These are phyloP conservation scores for Mucor lusitanicus DNA, from an alignment of 371 early-diverging fungal genomes.

Conservation along the genomic window DNA sequence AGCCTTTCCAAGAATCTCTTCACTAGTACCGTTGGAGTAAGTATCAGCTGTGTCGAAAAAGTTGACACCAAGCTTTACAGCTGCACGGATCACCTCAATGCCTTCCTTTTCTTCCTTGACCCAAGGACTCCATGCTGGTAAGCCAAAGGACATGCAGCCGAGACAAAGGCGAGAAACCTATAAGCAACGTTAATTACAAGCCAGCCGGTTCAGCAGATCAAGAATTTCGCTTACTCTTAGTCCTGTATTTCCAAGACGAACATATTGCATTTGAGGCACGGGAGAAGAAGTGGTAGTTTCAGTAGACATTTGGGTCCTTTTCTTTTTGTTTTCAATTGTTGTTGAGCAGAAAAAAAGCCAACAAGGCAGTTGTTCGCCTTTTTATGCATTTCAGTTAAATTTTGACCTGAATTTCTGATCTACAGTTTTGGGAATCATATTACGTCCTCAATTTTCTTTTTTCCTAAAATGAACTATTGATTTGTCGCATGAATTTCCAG, in stretches of 20 bases:
- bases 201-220: too few relatives aligned
- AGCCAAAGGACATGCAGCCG: slow-evolving; percentile 43
- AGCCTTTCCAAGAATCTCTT: slow-evolving; percentile 39
- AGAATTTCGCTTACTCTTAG: slow-evolving; percentile 7
- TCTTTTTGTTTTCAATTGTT: neutral
- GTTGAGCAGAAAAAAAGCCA: too few relatives aligned
- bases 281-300: neutral
- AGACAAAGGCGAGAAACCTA: slow-evolving; percentile 2
- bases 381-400: neutral
- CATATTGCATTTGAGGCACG: slow-evolving; percentile 8
- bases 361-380: neutral
- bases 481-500: neutral
- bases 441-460: neutral
- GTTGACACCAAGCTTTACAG: slow-evolving; percentile 46
- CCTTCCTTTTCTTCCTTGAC: slow-evolving; percentile 37
- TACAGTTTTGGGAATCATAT: neutral
- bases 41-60: slow-evolving; percentile 37
- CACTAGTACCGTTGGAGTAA: slow-evolving; percentile 46
- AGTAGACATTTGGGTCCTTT: neutral
- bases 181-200: neutral
- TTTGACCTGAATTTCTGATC: neutral
- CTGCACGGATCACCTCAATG: slow-evolving; percentile 26
- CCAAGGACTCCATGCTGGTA: slow-evolving; percentile 17
- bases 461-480: neutral
- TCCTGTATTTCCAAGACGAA: slow-evolving; percentile 16